These are phyloP conservation scores for Aspergillus sclerotialis DNA, from an alignment of 2,329 filamentous ascomycete genomes.

Conservation along the genomic window DNA sequence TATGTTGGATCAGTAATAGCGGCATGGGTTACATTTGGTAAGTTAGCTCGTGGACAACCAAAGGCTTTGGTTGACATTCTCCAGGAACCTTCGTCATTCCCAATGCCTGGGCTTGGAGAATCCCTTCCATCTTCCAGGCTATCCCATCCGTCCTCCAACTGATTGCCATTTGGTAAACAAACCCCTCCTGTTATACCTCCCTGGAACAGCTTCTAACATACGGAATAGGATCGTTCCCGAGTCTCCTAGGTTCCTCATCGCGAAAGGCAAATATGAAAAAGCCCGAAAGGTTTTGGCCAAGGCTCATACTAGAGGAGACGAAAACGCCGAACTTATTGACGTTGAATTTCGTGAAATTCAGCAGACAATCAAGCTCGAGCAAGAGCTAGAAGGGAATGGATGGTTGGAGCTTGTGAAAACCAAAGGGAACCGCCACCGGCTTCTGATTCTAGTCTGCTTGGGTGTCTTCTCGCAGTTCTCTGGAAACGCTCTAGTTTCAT, in stretches of 20 bases:
- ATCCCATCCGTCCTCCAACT: conserved; percentile 52
- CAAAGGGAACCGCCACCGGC: conserved; percentile 48
- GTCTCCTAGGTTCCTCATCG: conserved; percentile 48
- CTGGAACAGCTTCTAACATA: too few relatives aligned
- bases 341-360: conserved; percentile 32
- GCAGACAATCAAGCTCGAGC: conserved; percentile 38
- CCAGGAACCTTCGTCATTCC: too few relatives aligned
- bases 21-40: conserved; percentile 37
- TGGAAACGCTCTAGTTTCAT: conserved; percentile 41
- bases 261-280: conserved; percentile 21
- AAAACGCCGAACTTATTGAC: conserved; percentile 23
- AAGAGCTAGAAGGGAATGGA: conserved; percentile 40
- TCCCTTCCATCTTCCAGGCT: conserved; percentile 52
- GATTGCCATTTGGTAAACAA: conserved; percentile 46
- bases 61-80: too few relatives aligned
- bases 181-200: too few relatives aligned
- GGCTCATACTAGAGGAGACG: conserved; percentile 35
- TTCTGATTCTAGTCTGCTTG: conserved; percentile 47
- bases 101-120: conserved; percentile 40
- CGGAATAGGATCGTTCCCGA: conserved; percentile 53
- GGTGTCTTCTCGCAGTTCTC: conserved; percentile 55
- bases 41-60: too few relatives aligned
- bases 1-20: conserved; percentile 43
- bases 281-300: conserved; percentile 25
- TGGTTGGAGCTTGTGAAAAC: conserved; percentile 37